phyloP scores from a whole-genome alignment of 225 moss, liverwort and hornwort species.

The Pseudoscleropodium purum region DNA sequence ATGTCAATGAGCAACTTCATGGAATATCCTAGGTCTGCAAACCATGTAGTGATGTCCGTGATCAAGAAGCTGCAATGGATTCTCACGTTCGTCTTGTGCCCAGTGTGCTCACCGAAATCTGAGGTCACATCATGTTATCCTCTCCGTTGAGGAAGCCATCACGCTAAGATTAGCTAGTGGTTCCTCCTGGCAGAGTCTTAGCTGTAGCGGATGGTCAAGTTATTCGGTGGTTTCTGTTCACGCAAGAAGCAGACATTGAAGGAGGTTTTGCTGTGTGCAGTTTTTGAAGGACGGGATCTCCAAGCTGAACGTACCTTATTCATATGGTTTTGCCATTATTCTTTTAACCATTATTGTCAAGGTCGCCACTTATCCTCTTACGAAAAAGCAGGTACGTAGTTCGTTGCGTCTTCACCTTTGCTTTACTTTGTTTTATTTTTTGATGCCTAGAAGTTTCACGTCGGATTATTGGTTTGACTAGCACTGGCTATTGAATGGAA shows the following conservation, averaged over 20 bases:
- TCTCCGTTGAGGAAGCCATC: neutral
- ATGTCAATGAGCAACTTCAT: neutral
- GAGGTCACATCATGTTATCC: neutral
- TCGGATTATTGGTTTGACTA: neutral
- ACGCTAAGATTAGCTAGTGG: neutral
- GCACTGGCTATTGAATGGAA: neutral
- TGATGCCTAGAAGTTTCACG: neutral
- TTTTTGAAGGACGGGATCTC: constrained; percentile 81
- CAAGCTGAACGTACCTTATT: constrained; percentile 69
- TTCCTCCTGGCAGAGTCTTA: neutral
- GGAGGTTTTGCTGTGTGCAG: constrained; percentile 18
- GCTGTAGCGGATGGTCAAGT: neutral
- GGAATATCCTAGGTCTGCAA: neutral
- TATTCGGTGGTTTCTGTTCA: neutral
- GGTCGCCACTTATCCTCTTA: constrained; percentile 86
- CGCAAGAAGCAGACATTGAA: neutral
- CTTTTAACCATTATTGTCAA: constrained; percentile 86
- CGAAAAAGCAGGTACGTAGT: constrained; percentile 63
- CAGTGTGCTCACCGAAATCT: neutral
- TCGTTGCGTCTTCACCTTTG: neutral
- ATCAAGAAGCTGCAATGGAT: neutral
- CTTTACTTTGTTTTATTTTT: neutral
- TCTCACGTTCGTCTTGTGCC: neutral
- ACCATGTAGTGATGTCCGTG: neutral
- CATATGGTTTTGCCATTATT: constrained; percentile 97